Evolutionary conservation across 2,329 filamentous ascomycete species (phyloP), one percentile per base, ranked within the genome.

Genomic region (Cladosporium sp.): DNA sequence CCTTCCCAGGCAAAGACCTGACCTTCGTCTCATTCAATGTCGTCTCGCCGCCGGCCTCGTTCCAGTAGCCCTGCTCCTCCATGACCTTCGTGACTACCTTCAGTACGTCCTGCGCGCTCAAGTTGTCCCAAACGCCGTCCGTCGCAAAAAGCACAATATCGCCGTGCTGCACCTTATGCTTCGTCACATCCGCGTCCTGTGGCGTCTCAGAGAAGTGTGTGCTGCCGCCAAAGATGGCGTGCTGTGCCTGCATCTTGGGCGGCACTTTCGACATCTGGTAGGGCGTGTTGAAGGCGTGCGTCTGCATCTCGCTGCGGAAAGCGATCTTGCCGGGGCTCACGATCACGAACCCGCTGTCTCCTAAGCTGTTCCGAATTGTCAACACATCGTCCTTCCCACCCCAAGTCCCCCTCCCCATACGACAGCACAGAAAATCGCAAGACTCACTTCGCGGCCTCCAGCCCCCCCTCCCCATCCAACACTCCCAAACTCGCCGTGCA

Each of bases 211-310:
- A 85, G 22, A 95, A 80, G 52, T 69, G 67, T 4, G 68, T 66
- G 2, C 81, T 77, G 42, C 89, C 89, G 16, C 92, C 92, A 68
- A 95, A 97, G 28, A 89, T 82, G 10, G 84, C 82, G 62, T 90
- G 86, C 63, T 93, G 87, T 18, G 83, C 81, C 53, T 89, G 80
- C 71, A 95, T 85, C 61, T 81, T 82, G 3, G 86, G 81, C 0
- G 93, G 92, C 7, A 96, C 85, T 49, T 95, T 84, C 50, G 89
- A 92, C 38, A 98, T 80, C 70, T 98, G 93, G 66, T 88, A 98
- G 0, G 93, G 93, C 0, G 93, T 97, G 71, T 98, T 98, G 79
- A 98, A 98, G 41, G 86, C 90, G 69, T 98, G 93, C 0, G 90
- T 96, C 71, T 98, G 93, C 19, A 89, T 86, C 44, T 84, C 81